A percentile compares a stretch with the other conserved stretches of the same genome.
phyloP scores from a whole-genome alignment of 2,329 filamentous ascomycete species.

The Sarocladium kiliense region DNA sequence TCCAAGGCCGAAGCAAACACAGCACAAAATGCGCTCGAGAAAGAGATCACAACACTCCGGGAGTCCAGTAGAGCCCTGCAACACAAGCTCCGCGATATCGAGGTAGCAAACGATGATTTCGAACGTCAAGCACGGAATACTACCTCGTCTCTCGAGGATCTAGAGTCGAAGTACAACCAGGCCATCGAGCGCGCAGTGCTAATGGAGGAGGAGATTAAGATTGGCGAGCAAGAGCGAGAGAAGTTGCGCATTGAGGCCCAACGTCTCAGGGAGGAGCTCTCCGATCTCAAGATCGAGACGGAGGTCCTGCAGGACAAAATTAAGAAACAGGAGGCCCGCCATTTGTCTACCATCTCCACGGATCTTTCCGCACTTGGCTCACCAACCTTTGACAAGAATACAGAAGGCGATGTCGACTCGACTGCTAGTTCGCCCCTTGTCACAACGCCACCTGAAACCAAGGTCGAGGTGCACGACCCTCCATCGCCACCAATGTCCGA shows the following conservation, averaged over 20 bases:
- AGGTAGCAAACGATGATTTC: conserved; percentile 97
- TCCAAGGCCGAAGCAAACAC: conserved; percentile 81
- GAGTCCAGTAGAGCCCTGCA: conserved; percentile 79
- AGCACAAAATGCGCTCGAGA: conserved; percentile 82
- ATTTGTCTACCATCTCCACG: conserved; percentile 55
- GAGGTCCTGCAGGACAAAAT: conserved; percentile 95
- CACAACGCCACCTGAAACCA: conserved; percentile 73
- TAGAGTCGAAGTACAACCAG: conserved; percentile 95
- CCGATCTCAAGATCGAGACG: conserved; percentile 88
- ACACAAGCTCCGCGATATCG: conserved; percentile 83
- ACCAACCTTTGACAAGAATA: conserved; percentile 66
- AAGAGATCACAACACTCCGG: conserved; percentile 89
- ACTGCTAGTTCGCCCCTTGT: conserved; percentile 88
- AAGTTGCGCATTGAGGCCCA: conserved; percentile 84
- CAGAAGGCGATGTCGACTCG: conserved; percentile 55
- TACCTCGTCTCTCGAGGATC: conserved; percentile 89
- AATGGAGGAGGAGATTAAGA: conserved; percentile 91
- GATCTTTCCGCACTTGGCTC: conserved; percentile 62
- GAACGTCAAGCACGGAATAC: conserved; percentile 95
- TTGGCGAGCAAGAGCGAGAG: conserved; percentile 89
- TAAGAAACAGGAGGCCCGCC: conserved; percentile 60
- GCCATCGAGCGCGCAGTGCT: conserved; percentile 88
- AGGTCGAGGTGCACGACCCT: conserved; percentile 68
- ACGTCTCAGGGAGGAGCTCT: conserved; percentile 81
- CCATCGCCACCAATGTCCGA: conserved; percentile 95